These are phyloP conservation scores for Mortierella sp. DNA, from an alignment of 371 early-diverging fungal genomes.

Conservation along the genomic window DNA sequence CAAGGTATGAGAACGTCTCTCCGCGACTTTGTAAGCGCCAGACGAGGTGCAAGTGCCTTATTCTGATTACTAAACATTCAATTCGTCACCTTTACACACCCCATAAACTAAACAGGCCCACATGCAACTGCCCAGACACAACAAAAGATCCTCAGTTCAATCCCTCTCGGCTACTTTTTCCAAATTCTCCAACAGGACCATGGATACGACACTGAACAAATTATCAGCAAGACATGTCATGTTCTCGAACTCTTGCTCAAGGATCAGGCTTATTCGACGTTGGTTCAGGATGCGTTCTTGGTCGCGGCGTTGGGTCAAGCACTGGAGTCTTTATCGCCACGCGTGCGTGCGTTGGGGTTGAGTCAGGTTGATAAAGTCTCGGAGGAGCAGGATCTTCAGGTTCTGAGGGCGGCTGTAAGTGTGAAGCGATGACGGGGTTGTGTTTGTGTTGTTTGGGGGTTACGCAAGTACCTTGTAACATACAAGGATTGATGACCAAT, in stretches of 20 bases:
- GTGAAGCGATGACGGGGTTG: no score
- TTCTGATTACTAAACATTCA: no score
- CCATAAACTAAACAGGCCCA: neutral
- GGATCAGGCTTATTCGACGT: conserved; percentile 17
- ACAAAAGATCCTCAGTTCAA: conserved; percentile 20
- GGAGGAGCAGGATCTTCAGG: conserved; percentile 1
- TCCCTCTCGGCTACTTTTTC: conserved; percentile 40
- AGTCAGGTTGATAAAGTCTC: conserved; percentile 44
- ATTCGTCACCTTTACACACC: no score
- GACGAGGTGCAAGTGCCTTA: neutral
- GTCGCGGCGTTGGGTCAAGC: conserved; percentile 30
- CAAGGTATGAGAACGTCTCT: conserved; percentile 19
- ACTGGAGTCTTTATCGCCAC: conserved; percentile 19
- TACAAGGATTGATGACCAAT: neutral
- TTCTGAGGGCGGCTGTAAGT: conserved; percentile 28
- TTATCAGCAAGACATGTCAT: conserved; percentile 31
- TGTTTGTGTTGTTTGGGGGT: no score
- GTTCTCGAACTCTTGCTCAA: conserved; percentile 28
- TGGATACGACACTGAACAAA: conserved; percentile 36
- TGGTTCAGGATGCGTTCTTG: conserved; percentile 34
- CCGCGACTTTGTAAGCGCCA: neutral
- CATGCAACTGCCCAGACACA: neutral
- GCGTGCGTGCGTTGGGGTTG: conserved; percentile 31
- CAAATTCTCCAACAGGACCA: conserved; percentile 38
- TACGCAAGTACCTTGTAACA: no score